A percentile compares a stretch with the other conserved stretches of the same genome.
Conservation (phyloP, 176 grass and related monocot species). For the Eragrostis curvula region DNA sequence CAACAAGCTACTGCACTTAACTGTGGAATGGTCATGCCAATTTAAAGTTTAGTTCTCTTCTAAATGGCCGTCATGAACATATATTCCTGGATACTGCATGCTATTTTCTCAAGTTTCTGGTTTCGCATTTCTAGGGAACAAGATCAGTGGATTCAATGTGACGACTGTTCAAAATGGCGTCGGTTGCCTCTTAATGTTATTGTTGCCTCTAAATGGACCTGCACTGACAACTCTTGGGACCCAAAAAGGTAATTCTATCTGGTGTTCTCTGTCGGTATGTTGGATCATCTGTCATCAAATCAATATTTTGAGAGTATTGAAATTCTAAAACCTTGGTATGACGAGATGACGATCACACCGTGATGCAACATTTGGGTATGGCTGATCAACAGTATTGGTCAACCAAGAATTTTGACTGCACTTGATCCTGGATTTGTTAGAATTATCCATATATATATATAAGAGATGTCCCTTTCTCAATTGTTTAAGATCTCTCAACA, state of each 20-base stretch:
- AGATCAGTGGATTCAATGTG: slow-evolving; percentile 99
- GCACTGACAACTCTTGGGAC: slow-evolving; percentile 79
- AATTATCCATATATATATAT: slow-evolving; percentile 2
- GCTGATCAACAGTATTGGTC: neutral
- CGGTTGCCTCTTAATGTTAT: slow-evolving; percentile 83
- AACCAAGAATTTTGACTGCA: neutral
- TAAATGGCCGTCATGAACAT: neutral
- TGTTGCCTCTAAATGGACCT: slow-evolving; percentile 86
- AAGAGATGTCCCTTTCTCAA: neutral
- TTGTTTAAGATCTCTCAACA: slow-evolving; percentile 20
- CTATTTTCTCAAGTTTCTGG: slow-evolving; percentile 33
- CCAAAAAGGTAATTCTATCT: slow-evolving; percentile 62
- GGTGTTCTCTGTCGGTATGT: neutral
- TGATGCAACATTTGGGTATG: neutral
- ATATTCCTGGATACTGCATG: neutral
- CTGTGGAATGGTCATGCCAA: neutral
- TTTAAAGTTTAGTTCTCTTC: slow-evolving; percentile 6
- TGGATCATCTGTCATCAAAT: neutral
- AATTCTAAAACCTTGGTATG: slow-evolving; percentile 1
- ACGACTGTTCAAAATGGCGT: slow-evolving; percentile 98
- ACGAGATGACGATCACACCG: slow-evolving; percentile 10
- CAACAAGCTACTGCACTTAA: neutral
- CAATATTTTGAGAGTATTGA: neutral
- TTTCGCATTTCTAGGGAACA: slow-evolving; percentile 71
- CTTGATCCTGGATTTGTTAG: slow-evolving; percentile 26